These are phyloP conservation scores for Annona cherimola DNA, from an alignment of 164 flowering plant species.

Conservation along the genomic window DNA sequence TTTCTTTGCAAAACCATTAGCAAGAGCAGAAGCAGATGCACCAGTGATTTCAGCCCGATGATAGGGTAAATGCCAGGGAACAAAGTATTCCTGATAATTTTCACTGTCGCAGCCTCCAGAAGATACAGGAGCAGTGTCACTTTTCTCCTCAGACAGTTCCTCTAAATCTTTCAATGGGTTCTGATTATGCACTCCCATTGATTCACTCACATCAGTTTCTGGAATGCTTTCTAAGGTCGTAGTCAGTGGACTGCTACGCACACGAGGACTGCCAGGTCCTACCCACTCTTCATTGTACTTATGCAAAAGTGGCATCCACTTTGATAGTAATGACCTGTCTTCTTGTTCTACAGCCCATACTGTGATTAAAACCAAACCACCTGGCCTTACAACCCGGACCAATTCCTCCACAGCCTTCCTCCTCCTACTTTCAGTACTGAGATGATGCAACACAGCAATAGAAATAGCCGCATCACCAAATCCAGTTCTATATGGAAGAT, in stretches of 20 bases:
- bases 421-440: constrained; percentile 82
- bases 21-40: constrained; percentile 71
- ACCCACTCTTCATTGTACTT: constrained; percentile 85
- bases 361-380: constrained; percentile 84
- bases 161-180: constrained; percentile 13
- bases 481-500: constrained; percentile 76
- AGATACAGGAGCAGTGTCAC: constrained; percentile 9
- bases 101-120: constrained; percentile 17
- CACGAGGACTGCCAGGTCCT: constrained; percentile 70
- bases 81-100: constrained; percentile 83
- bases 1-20: constrained; percentile 76
- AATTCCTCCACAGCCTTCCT: constrained; percentile 79
- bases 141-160: constrained; percentile 13
- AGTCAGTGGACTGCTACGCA: constrained; percentile 39
- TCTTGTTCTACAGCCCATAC: constrained; percentile 99
- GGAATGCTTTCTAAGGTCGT: constrained; percentile 60
- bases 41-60: constrained; percentile 96
- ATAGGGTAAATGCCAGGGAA: constrained; percentile 99
- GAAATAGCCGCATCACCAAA: constrained; percentile 96
- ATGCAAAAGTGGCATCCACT: constrained; percentile 81
- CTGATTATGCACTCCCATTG: neutral
- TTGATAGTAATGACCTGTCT: constrained; percentile 54
- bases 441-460: constrained; percentile 90
- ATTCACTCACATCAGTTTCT: constrained; percentile 37
- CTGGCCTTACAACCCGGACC: constrained; percentile 68